Evolutionary conservation across 192 early-diverging fungal species (phyloP).

Genomic region (Allomyces arbusculus): DNA sequence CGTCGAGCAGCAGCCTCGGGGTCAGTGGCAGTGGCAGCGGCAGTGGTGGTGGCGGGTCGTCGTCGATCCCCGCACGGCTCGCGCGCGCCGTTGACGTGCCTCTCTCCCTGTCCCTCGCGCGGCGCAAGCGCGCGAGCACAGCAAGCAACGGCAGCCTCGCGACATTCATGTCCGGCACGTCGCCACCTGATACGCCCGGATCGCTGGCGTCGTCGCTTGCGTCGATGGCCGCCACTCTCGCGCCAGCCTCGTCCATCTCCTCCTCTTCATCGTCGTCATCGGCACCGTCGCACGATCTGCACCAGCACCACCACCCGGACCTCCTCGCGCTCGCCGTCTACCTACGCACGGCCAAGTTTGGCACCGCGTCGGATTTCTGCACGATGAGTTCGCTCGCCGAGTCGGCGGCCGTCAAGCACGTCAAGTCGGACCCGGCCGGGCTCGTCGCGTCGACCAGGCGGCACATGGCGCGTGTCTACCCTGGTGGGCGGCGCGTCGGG

Average conservation of each 20-base stretch:
- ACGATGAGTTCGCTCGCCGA: conserved; percentile 58
- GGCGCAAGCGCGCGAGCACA: too few species aligned
- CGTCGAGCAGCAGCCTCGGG: too few species aligned
- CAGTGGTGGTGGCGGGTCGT: too few species aligned
- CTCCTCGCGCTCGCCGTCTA: neutral
- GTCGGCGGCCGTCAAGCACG: conserved; percentile 26
- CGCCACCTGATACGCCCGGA: too few species aligned
- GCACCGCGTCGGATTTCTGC: neutral
- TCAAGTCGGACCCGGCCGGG: conserved; percentile 26
- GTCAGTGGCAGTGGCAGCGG: too few species aligned
- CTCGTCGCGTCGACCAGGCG: conserved; percentile 30
- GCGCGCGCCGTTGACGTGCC: too few species aligned
- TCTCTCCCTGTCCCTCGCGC: too few species aligned
- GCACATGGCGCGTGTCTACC: conserved; percentile 53
- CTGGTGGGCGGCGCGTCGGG: conserved; percentile 47
- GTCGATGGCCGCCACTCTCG: too few species aligned
- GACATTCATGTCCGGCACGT: too few species aligned
- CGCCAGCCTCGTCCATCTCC: neutral
- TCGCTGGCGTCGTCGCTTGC: too few species aligned
- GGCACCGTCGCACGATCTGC: neutral
- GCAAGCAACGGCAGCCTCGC: too few species aligned
- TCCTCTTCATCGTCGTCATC: neutral
- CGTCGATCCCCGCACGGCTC: too few species aligned
- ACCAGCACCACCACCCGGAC: neutral
- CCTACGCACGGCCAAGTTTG: conserved; percentile 1